Percentiles rank a stretch among this genome's conserved stretches.
Conservation (phyloP, 345 rosid species). For the Rhodamnia rubescens region DNA sequence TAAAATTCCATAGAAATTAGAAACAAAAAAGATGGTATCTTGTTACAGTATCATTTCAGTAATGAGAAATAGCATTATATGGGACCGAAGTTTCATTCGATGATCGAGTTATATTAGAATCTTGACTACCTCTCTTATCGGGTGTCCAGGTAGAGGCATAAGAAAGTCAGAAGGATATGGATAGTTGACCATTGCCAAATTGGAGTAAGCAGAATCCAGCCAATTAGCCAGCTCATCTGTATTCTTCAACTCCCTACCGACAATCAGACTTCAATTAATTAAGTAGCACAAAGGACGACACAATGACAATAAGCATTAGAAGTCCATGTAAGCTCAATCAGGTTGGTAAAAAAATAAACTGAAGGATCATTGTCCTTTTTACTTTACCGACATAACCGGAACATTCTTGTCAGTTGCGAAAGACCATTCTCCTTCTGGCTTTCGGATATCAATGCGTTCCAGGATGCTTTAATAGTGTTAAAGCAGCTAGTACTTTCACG, state of each 20-base stretch:
- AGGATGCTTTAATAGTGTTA: conserved; percentile 66
- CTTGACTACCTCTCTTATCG: conserved; percentile 69
- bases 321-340: background rate
- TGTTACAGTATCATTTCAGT: background rate
- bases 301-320: background rate
- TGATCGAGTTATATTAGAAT: background rate
- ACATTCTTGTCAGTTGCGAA: conserved; percentile 47
- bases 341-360: background rate
- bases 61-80: background rate
- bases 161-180: conserved; percentile 71
- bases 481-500: conserved; percentile 86
- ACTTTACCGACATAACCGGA: conserved; percentile 61
- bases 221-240: conserved; percentile 54
- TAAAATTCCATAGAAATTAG: background rate
- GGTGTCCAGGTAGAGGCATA: conserved; percentile 95
- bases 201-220: conserved; percentile 85
- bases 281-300: background rate
- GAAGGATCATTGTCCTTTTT: background rate
- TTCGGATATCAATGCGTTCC: conserved; percentile 44
- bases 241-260: conserved; percentile 55
- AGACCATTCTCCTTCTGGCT: conserved; percentile 73
- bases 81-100: background rate
- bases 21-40: background rate
- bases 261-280: background rate
- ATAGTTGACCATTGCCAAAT: conserved; percentile 89